Evolutionary conservation across 306 rosid species (phyloP).

Genomic region (Prinsepia uniflora): DNA sequence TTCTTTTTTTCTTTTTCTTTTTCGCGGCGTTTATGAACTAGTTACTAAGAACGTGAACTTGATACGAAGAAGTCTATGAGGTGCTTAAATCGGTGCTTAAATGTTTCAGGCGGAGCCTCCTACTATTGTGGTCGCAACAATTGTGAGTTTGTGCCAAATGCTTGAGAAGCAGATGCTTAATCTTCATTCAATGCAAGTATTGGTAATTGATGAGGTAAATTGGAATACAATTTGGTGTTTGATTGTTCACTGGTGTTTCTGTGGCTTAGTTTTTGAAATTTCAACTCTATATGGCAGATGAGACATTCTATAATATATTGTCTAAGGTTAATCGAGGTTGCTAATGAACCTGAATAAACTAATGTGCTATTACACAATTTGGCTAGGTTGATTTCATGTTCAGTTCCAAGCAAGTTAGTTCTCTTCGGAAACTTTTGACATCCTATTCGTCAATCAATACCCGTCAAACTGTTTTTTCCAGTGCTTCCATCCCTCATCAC

Average conservation of each 20-base stretch:
- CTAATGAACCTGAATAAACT: background rate
- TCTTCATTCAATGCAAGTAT: constrained; percentile 63
- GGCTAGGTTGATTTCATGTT: constrained; percentile 89
- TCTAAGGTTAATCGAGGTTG: background rate
- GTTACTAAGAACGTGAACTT: background rate
- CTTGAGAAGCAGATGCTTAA: constrained; percentile 54
- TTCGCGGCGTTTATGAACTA: background rate
- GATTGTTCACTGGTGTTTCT: background rate
- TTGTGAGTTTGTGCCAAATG: constrained; percentile 83
- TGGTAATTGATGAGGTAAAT: constrained; percentile 87
- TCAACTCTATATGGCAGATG: background rate
- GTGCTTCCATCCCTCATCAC: constrained; percentile 96
- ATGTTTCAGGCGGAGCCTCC: constrained; percentile 89
- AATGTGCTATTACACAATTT: constrained; percentile 3
- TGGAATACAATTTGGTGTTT: background rate
- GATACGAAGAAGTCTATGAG: constrained; percentile 11
- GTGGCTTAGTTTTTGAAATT: constrained; percentile 5
- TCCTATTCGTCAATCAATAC: constrained; percentile 62
- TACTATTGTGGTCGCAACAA: constrained; percentile 72
- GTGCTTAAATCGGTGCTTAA: constrained; percentile 22
- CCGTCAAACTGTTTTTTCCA: constrained; percentile 89
- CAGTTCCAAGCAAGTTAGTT: constrained; percentile 79
- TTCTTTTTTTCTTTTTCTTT: background rate
- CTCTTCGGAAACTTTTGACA: constrained; percentile 80
- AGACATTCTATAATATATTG: background rate